Conservation (phyloP, 371 early-diverging fungal species). For the Rhizopus stolonifer region DNA sequence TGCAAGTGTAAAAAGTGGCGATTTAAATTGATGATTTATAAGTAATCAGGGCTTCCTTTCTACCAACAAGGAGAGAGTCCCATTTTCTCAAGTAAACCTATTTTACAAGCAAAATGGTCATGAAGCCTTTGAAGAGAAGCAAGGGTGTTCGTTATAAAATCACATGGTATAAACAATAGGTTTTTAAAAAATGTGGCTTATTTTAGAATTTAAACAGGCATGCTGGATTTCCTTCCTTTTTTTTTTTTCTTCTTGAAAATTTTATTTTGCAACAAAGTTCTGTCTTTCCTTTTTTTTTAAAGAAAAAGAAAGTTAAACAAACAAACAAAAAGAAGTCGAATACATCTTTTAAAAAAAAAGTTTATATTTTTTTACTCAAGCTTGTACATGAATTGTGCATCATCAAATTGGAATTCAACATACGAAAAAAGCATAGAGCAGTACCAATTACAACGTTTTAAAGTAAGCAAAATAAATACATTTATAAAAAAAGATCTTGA, state of each 20-base stretch:
- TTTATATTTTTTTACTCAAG: constrained; percentile 5
- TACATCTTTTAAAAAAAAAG: constrained; percentile 11
- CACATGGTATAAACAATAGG: too few species aligned
- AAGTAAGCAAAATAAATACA: constrained; percentile 33
- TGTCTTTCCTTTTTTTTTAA: constrained; percentile 12
- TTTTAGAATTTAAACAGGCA: too few species aligned
- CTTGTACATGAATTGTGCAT: constrained; percentile 52
- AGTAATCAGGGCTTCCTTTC: too few species aligned
- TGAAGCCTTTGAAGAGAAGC: too few species aligned
- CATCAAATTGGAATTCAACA: constrained; percentile 44
- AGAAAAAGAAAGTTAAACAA: constrained; percentile 4
- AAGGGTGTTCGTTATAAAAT: too few species aligned
- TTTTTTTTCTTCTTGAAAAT: neutral
- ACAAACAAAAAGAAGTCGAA: constrained; percentile 3
- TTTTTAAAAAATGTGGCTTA: too few species aligned
- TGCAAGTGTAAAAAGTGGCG: too few species aligned
- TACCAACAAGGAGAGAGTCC: too few species aligned
- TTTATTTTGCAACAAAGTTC: constrained; percentile 1
- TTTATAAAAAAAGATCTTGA: constrained; percentile 31
- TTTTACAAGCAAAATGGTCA: too few species aligned
- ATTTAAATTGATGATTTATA: too few species aligned
- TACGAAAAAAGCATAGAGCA: constrained; percentile 47
- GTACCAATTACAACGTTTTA: constrained; percentile 41
- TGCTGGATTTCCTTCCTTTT: too few species aligned
- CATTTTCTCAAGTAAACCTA: too few species aligned